These are phyloP conservation scores for Metschnikowia aberdeeniae DNA, from an alignment of 805 yeast species.

Conservation along the genomic window DNA sequence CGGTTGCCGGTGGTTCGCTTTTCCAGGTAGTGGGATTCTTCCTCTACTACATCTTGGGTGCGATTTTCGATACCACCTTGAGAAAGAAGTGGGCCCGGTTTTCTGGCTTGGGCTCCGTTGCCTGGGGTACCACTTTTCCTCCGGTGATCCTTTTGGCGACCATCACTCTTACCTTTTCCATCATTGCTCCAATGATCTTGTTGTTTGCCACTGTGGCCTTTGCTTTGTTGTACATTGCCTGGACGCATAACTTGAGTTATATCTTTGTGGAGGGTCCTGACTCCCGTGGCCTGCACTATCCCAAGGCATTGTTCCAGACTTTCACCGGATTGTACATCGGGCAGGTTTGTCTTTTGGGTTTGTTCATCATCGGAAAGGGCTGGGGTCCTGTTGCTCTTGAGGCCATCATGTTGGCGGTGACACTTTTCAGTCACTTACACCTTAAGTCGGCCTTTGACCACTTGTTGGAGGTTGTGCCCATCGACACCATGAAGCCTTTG, in stretches of 20 bases:
- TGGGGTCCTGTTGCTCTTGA: conserved; percentile 92
- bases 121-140: conserved; percentile 81
- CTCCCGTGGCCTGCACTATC: conserved; percentile 77
- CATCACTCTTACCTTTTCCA: conserved; percentile 61
- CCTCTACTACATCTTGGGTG: conserved; percentile 56
- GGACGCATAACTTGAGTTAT: conserved; percentile 72
- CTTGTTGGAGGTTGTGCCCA: conserved; percentile 55
- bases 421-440: conserved; percentile 65
- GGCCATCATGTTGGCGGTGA: conserved; percentile 57
- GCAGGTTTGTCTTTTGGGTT: conserved; percentile 78
- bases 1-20: conserved; percentile 60
- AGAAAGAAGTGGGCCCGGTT: conserved; percentile 66
- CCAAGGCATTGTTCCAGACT: conserved; percentile 85
- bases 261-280: conserved; percentile 66
- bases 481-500: conserved; percentile 70
- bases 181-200: conserved; percentile 79
- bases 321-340: conserved; percentile 86
- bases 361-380: conserved; percentile 85
- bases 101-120: conserved; percentile 45
- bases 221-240: conserved; percentile 68
- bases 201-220: conserved; percentile 72
- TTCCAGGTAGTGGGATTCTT: conserved; percentile 59
- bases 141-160: conserved; percentile 67
- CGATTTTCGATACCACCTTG: conserved; percentile 55
- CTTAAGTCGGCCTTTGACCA: conserved; percentile 61